Base-by-base conservation (phyloP, 2,329 filamentous ascomycete genomes). In the Westerdykella sp. region DNA sequence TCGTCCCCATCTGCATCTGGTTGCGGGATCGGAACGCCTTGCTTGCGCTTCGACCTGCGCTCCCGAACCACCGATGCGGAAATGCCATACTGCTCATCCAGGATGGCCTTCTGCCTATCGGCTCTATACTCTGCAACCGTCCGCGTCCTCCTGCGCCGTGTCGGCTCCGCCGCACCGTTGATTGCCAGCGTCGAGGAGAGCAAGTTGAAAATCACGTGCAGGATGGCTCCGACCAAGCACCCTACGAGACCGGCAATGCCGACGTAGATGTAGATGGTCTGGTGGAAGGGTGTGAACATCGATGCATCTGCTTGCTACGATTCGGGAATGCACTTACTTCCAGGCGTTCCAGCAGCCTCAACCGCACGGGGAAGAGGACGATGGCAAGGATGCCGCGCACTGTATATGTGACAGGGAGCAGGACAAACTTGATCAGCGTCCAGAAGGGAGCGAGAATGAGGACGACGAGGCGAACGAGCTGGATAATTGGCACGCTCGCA, bases 1-100 rank as follows among this genome's bases (percentile, higher is more conserved):
- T 70, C 73, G 40, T 84, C 81, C 60, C 87, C 84, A 63, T 86
- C 84, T 44, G 84, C 74, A 48, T 88, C 87, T 0, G 80, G 84
- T 59, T 84, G 80, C 22, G 76, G 74, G 35, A 84, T 66, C 14
- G 87, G 60, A 1, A 76, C 76, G 40, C 71, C 67, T 4, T 68
- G 67, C 38, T 70, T 53, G 7, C 47, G 51, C 13, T 39, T 44
- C 15, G 48, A 36, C 1, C 40, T 69, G 66, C 42, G 71, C 65
- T 55, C 56, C 40, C 55, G 18, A 15, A 55, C 41, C 18, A 48
- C 46, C n/a, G 55, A 45, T 37, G 45, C 52, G 7, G 48, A 40
- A 34, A 37, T 37, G 50, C 51, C 59, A 42, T 46, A 34, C 44
- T 36, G 35, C 37, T 48, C 40, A 13, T 51, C 46, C 44, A 53